A percentile compares a stretch with the other conserved stretches of the same genome.
phyloP scores from a whole-genome alignment of 2,329 filamentous ascomycete genomes.

The Lasiodiplodia sp. region DNA sequence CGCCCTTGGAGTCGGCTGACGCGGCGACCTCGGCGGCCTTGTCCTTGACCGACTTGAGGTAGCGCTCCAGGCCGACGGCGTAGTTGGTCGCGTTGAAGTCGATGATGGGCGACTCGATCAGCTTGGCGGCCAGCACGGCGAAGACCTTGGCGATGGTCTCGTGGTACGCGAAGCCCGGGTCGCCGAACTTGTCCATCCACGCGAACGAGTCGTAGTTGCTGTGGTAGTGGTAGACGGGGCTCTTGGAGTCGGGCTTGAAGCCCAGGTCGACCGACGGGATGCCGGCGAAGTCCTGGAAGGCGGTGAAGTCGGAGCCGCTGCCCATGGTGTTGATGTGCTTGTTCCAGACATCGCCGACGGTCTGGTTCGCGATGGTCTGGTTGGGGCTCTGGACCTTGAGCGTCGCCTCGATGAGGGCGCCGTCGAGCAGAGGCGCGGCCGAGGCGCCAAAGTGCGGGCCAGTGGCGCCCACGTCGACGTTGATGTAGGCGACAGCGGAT shows the following conservation, averaged over 20 bases:
- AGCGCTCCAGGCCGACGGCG: constrained; percentile 49
- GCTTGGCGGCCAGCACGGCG: constrained; percentile 53
- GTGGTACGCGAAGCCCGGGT: constrained; percentile 68
- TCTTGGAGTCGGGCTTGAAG: constrained; percentile 47
- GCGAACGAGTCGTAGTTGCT: constrained; percentile 83
- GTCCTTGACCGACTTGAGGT: constrained; percentile 51
- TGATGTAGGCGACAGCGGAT: constrained; percentile 81
- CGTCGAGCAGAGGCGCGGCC: constrained; percentile 79
- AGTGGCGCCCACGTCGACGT: constrained; percentile 78
- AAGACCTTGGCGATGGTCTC: constrained; percentile 56
- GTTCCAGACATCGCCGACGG: constrained; percentile 69
- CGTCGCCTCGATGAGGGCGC: constrained; percentile 71
- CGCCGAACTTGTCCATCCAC: constrained; percentile 84
- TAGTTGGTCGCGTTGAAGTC: constrained; percentile 58
- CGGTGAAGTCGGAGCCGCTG: constrained; percentile 60
- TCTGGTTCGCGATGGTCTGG: constrained; percentile 73
- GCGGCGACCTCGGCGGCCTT: constrained; percentile 36
- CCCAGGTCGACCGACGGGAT: constrained; percentile 58
- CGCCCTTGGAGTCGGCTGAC: constrained; percentile 27
- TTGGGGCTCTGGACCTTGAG: constrained; percentile 62
- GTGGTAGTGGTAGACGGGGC: constrained; percentile 77
- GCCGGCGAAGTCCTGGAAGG: constrained; percentile 61
- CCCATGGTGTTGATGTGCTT: constrained; percentile 64
- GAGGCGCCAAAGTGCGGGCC: constrained; percentile 70
- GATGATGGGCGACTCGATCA: constrained; percentile 57